Evolutionary conservation across 495 filamentous ascomycete species (phyloP).

Genomic region (Penicillium diatomitis): DNA sequence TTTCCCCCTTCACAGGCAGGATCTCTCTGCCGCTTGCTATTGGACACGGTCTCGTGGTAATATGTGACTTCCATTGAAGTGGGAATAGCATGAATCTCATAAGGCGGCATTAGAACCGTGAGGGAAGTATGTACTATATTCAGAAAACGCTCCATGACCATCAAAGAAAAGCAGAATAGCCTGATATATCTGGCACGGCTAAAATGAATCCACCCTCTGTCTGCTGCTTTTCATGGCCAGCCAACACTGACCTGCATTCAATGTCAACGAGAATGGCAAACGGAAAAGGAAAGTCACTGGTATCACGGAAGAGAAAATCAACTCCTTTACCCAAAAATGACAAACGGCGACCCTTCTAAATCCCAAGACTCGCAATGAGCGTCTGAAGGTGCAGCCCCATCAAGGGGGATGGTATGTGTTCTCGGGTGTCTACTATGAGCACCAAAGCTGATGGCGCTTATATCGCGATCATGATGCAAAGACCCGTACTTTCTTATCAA

Average conservation of each 20-base stretch:
- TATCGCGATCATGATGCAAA: conserved; percentile 36
- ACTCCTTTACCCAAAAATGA: conserved; percentile 21
- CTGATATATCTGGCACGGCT: conserved; percentile 8
- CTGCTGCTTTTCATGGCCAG: not conserved
- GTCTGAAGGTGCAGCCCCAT: too few relatives aligned
- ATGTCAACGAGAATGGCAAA: conserved; percentile 11
- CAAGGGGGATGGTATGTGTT: not conserved
- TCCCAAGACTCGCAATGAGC: conserved; percentile 1
- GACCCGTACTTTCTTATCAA: conserved; percentile 53
- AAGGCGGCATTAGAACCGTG: conserved; percentile 6
- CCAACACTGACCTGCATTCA: not conserved
- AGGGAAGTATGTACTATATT: conserved; percentile 12
- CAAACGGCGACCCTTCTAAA: conserved; percentile 10
- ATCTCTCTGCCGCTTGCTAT: not conserved
- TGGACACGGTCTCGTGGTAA: too few relatives aligned
- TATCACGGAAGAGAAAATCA: conserved; percentile 23
- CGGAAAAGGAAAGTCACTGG: conserved; percentile 16
- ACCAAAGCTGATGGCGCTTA: not conserved
- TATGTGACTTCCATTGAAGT: too few relatives aligned
- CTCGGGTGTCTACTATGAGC: conserved; percentile 1
- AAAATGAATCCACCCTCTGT: not conserved
- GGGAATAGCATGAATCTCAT: not conserved
- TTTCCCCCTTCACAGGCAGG: too few relatives aligned
- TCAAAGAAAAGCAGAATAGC: conserved; percentile 4
- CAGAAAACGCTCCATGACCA: not conserved